Evolutionary conservation across 495 filamentous ascomycete species (phyloP).

Genomic region (Aspergillus avenaceus): DNA sequence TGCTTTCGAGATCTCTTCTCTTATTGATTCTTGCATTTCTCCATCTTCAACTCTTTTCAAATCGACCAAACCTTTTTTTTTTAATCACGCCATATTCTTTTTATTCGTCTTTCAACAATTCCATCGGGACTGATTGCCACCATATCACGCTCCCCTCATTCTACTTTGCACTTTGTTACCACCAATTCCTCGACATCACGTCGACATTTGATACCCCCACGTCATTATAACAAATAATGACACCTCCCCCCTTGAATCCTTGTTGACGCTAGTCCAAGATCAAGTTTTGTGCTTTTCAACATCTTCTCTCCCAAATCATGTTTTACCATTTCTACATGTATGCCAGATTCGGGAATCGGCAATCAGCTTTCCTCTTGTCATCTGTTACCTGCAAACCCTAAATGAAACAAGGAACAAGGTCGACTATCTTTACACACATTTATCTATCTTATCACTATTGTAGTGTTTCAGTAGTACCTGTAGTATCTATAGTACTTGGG

Average conservation of each 20-base stretch:
- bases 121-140: too few species aligned
- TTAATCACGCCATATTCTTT: conserved; percentile 9
- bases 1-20: conserved; percentile 3
- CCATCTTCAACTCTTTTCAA: not conserved
- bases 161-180: not conserved
- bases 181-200: not conserved
- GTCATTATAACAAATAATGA: not conserved
- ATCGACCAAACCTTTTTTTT: too few species aligned
- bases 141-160: too few species aligned
- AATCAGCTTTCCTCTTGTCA: not conserved
- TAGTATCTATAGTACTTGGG: too few species aligned
- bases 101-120: not conserved
- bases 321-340: not conserved
- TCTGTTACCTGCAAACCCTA: not conserved
- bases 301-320: not conserved
- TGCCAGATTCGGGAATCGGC: conserved; percentile 8
- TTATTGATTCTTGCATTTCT: not conserved
- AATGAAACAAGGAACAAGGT: not conserved
- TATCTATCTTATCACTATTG: too few species aligned
- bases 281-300: not conserved
- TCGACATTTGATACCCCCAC: conserved; percentile 6
- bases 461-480: too few species aligned
- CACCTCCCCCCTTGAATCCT: not conserved
- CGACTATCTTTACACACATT: too few species aligned
- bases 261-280: not conserved